Evolutionary conservation across 805 yeast species (phyloP).

Genomic region (Suhomyces prunicola): DNA sequence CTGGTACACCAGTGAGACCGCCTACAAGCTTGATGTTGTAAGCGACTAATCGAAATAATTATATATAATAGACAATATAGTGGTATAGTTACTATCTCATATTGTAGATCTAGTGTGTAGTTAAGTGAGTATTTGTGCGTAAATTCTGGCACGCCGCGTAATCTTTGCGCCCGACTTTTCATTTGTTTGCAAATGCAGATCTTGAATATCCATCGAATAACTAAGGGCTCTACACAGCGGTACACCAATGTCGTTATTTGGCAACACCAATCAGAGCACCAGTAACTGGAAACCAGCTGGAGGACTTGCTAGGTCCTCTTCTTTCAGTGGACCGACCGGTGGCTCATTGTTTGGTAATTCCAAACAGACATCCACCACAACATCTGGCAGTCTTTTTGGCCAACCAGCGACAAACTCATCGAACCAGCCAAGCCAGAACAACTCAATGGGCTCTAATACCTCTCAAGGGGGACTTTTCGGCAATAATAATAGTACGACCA

Average conservation of each 20-base stretch:
- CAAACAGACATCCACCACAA: conserved; percentile 9
- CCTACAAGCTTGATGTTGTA: conserved; percentile 16
- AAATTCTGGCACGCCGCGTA: neutral
- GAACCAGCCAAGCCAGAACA: neutral
- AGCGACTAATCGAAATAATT: neutral
- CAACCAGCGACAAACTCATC: neutral
- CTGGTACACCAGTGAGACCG: conserved; percentile 41
- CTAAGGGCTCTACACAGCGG: neutral
- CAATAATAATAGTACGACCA: too few relatives aligned
- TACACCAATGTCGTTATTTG: conserved; percentile 9
- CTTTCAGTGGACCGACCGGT: conserved; percentile 14
- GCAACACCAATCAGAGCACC: conserved; percentile 8
- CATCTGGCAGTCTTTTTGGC: conserved; percentile 6
- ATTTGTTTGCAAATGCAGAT: neutral
- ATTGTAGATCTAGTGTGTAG: neutral
- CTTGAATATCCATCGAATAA: neutral
- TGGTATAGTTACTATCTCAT: too few relatives aligned
- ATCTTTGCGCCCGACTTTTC: neutral
- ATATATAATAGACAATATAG: conserved; percentile 1
- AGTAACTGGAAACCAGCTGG: conserved; percentile 20
- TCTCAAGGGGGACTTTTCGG: conserved; percentile 5
- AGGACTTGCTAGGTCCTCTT: conserved; percentile 21
- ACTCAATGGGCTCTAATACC: neutral
- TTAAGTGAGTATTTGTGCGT: neutral
- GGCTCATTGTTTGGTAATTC: conserved; percentile 18